Evolutionary conservation across 805 yeast species (phyloP), one percentile per base, ranked within the genome.

Genomic region (Starmerella stigmatis): DNA sequence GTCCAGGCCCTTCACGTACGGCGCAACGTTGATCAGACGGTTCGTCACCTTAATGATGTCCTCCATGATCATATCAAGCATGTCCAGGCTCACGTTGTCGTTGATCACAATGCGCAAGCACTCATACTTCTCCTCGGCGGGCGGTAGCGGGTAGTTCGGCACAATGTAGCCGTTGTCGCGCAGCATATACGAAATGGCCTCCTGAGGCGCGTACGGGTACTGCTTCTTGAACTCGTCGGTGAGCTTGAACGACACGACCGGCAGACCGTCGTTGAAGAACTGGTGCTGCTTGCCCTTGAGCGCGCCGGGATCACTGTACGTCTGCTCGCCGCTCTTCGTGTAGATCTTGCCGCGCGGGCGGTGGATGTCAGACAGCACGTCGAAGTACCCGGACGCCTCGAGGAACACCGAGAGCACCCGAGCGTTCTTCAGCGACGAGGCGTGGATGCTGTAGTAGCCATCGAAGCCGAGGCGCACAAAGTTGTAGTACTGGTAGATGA

Each of bases 141-240:
- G 68, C 23, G 95, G 94, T 55, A 86, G 71, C 49, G 81, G 84
- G 64, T 86, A 86, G 69, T 86, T 86, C 53, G 95, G 94, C 52
- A 86, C 71, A 61, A 88, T 88, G 76, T 82, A 86, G 12, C 94
- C 94, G 56, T 78, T 76, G 60, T 73, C 75, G 61, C 96, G 75
- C 57, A 86, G 67, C 61, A 86, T 60, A 12, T 78, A 69, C 0
- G 94, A 79, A 22, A 86, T 63, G 47, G 83, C 70, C 15, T 79
- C 71, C 64, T 88, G 96, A 9, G 94, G 94, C 45, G 86, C 74
- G 62, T 78, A 85, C 3, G 94, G 92, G 61, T 78, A 83, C 33
- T 70, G 60, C 34, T 71, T 59, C 33, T 64, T 60, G 60, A 86
- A 75, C 30, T 69, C 68, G 42, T 76, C 67, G 2, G 83, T 72